Percentiles rank a stretch among this genome's conserved stretches.
Evolutionary conservation across 2,329 filamentous ascomycete genomes (phyloP).

Genomic region (Arthroderma uncinatum): DNA sequence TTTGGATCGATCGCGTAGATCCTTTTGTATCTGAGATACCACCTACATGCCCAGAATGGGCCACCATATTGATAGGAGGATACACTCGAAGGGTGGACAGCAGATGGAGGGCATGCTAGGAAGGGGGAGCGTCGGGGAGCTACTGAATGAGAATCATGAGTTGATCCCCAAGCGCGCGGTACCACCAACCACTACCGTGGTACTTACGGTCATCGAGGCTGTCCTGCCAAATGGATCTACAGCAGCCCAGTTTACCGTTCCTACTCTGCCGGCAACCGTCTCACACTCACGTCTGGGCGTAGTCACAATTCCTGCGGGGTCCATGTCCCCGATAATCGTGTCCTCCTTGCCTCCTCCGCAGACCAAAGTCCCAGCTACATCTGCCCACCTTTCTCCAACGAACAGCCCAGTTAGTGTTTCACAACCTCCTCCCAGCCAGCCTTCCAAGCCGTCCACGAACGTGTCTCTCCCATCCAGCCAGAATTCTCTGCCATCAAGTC

Average conservation of each 20-base stretch:
- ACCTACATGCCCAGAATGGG: background rate
- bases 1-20: background rate
- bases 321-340: conserved; percentile 11
- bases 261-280: conserved; percentile 19
- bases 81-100: background rate
- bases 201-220: conserved; percentile 18
- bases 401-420: background rate
- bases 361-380: background rate
- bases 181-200: conserved; percentile 12
- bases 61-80: background rate
- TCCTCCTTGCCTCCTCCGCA: conserved; percentile 6
- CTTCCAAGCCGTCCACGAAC: background rate
- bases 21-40: background rate
- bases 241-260: conserved; percentile 17
- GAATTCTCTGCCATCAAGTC: background rate
- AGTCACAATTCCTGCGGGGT: conserved; percentile 18
- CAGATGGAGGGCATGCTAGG: background rate
- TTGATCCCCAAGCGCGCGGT: background rate
- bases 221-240: conserved; percentile 18
- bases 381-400: background rate
- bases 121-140: background rate
- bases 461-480: background rate
- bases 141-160: background rate
- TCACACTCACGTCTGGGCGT: conserved; percentile 17
- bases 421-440: background rate